These are phyloP conservation scores for Ogataea siamensis DNA, from an alignment of 805 yeast species.

Conservation along the genomic window DNA sequence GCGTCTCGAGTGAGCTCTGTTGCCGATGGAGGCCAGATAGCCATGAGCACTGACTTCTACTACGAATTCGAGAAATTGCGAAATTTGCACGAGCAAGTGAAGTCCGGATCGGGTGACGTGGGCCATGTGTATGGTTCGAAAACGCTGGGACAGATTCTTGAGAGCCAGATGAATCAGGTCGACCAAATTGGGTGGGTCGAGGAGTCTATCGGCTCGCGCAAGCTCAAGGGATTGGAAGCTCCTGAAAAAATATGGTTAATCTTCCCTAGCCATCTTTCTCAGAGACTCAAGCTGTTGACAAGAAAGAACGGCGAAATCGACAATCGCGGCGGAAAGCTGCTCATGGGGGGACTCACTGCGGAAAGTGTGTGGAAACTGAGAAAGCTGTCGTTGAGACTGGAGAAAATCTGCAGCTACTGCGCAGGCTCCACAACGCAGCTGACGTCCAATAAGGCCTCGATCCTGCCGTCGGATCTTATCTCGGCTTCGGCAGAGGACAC, in stretches of 20 bases:
- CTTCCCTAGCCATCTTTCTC: constrained; percentile 63
- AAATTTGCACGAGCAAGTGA: constrained; percentile 44
- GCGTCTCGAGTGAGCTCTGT: constrained; percentile 91
- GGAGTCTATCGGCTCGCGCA: constrained; percentile 76
- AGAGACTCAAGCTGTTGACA: constrained; percentile 50
- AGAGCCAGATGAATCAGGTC: constrained; percentile 61
- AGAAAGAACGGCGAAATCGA: constrained; percentile 34
- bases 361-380: constrained; percentile 42
- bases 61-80: constrained; percentile 64
- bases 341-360: constrained; percentile 31
- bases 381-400: constrained; percentile 54
- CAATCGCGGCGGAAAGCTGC: constrained; percentile 25
- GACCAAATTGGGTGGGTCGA: constrained; percentile 68
- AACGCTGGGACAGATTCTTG: constrained; percentile 42
- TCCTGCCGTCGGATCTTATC: constrained; percentile 17
- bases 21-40: constrained; percentile 98
- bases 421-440: constrained; percentile 32
- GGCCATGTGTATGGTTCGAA: constrained; percentile 44
- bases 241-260: constrained; percentile 82
- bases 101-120: constrained; percentile 28
- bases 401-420: constrained; percentile 51
- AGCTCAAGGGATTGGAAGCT: constrained; percentile 90
- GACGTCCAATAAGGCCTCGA: neutral
- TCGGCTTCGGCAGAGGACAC: constrained; percentile 20
- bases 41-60: constrained; percentile 79